A percentile compares a stretch with the other conserved stretches of the same genome.
These are phyloP conservation scores for Calonectria montana DNA, from an alignment of 2,329 filamentous ascomycete genomes.

Conservation along the genomic window DNA sequence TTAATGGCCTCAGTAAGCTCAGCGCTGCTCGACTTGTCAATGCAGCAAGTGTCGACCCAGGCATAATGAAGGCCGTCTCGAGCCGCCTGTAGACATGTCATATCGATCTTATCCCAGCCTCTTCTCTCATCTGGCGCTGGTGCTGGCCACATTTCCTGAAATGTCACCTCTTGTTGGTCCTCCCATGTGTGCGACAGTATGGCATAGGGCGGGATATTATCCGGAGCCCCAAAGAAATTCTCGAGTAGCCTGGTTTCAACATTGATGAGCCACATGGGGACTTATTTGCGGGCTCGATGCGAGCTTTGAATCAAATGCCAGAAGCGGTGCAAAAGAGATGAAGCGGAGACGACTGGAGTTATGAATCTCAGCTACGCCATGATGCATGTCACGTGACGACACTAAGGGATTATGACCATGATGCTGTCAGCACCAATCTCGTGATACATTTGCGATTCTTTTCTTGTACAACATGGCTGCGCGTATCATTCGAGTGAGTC, in stretches of 20 bases:
- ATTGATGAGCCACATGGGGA: not conserved
- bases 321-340: not conserved
- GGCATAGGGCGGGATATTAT: not conserved
- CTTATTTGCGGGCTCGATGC: not conserved
- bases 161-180: not conserved
- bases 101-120: not conserved
- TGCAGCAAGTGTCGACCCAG: not conserved
- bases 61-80: not conserved
- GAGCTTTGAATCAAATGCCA: not conserved
- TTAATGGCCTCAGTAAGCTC: not conserved
- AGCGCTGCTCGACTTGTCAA: not conserved
- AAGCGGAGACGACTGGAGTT: not conserved
- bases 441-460: too few species aligned
- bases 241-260: not conserved
- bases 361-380: too few species aligned
- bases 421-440: too few species aligned
- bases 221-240: not conserved
- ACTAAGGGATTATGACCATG: too few species aligned
- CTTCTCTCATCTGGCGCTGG: not conserved
- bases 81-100: not conserved
- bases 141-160: not conserved
- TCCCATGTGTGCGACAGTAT: not conserved
- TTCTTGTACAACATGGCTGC: too few species aligned
- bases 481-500: too few species aligned
- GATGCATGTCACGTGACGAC: too few species aligned